Percentiles rank a stretch among this genome's conserved stretches.
Conservation (phyloP, 768 basidiomycete species). For the Macrolepiota albuminosa region DNA sequence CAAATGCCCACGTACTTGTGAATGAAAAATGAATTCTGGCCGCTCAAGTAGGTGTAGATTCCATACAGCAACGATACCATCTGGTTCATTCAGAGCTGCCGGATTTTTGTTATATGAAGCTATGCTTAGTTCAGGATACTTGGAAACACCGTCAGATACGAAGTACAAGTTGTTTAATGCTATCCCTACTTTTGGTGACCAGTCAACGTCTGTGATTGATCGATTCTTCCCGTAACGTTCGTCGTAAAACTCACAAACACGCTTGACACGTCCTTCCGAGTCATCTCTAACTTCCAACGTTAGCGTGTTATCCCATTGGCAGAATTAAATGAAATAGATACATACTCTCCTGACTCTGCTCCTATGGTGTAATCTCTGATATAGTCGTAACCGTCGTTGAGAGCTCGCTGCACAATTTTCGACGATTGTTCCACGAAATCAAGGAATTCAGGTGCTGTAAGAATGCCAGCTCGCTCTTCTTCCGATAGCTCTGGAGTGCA, state of each 20-base stretch:
- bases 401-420: constrained; percentile 90
- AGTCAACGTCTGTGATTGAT: constrained; percentile 94
- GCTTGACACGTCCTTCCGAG: constrained; percentile 86
- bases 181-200: constrained; percentile 85
- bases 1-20: constrained; percentile 62
- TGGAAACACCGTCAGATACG: constrained; percentile 1
- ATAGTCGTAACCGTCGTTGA: constrained; percentile 96
- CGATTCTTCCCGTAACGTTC: constrained; percentile 89
- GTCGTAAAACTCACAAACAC: constrained; percentile 92
- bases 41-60: constrained; percentile 92
- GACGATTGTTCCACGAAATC: constrained; percentile 94
- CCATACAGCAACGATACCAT: constrained; percentile 97
- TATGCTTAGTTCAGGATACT: constrained; percentile 95
- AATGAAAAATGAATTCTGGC: constrained; percentile 97
- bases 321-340: constrained; percentile 10
- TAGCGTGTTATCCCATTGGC: not conserved
- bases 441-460: constrained; percentile 85
- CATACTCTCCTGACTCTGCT: constrained; percentile 78
- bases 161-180: not conserved
- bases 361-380: constrained; percentile 95
- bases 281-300: constrained; percentile 57
- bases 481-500: constrained; percentile 67
- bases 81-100: constrained; percentile 89
- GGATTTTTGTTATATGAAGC: constrained; percentile 99
- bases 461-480: constrained; percentile 77